Base-by-base conservation (phyloP, 2,329 filamentous ascomycete genomes). In the Phaeomoniella chlamydospora region DNA sequence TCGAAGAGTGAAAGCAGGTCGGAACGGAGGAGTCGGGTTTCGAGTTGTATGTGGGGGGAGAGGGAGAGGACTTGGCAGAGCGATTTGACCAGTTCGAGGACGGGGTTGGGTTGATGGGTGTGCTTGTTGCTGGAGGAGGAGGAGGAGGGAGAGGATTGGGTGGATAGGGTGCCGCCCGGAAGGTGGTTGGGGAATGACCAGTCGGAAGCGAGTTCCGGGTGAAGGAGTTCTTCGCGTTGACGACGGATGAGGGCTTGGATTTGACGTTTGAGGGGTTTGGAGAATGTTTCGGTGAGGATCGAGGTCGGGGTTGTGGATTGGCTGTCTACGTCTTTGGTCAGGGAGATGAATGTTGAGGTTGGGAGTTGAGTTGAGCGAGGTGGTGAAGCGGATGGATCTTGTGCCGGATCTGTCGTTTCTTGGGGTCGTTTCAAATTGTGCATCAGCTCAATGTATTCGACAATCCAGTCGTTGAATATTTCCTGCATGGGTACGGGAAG, bases 381-480 rank as follows among this genome's bases (percentile, higher is more conserved):
- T 2, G 62, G 67, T 3, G 48, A 33, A 70, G 68, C 31, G 78
- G 59, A 48, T 71, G 77, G 2, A 65, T 81, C 39, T 69, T 61
- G 14, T 67, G 70, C 32, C 64, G 70, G 17, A 67, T 77, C 11
- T 9, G 6, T 26, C 6, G 6, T n/a, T n/a, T 26, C 9, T 61
- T 62, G 40, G 22, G 81, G 78, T 4, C 77, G 74, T 58, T 96
- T 98, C 42, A 87, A 68, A 10, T 67, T 62, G 50, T 94, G 87
- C 87, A 98, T 94, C 37, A 94, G 68, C 45, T 94, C 77, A 45
- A 98, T 82, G 56, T 94, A 98, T 53, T 94, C 85, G 11, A 94
- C 75, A 3, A 94, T 75, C 85, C 87, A 94, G 47, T 93, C 79
- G 42, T 87, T 74, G 64, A 98, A 98, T 6, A 78, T 72, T 1